Conservation (phyloP, 169 alveolate genomes). For the Eimeria mitis region DNA sequence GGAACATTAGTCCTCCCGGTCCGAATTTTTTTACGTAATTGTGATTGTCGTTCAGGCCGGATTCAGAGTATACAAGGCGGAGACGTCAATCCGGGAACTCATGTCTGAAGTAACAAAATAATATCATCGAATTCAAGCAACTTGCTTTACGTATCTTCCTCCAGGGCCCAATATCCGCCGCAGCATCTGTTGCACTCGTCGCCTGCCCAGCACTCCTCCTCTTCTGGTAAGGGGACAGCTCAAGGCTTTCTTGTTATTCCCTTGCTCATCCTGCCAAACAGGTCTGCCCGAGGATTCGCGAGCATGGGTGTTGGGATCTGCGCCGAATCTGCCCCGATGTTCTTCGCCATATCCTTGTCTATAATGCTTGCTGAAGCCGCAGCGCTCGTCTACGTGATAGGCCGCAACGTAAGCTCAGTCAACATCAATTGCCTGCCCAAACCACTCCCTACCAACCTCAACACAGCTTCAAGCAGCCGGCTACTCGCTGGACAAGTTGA, state of each 20-base stretch:
- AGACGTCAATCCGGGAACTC: slow-evolving; percentile 49
- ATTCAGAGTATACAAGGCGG: slow-evolving; percentile 72
- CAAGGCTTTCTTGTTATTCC: neutral
- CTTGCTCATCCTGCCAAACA: neutral
- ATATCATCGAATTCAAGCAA: neutral
- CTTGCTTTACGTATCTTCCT: neutral
- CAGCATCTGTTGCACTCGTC: slow-evolving; percentile 56
- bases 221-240: slow-evolving; percentile 9
- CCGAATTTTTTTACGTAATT: neutral
- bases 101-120: slow-evolving; percentile 37
- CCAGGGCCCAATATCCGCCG: slow-evolving; percentile 39
- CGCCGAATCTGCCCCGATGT: slow-evolving; percentile 65
- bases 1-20: neutral
- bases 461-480: slow-evolving; percentile 63
- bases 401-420: slow-evolving; percentile 25
- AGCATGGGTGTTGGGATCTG: slow-evolving; percentile 68
- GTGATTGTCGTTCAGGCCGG: slow-evolving; percentile 23
- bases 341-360: slow-evolving; percentile 58
- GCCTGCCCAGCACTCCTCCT: slow-evolving; percentile 57
- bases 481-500: slow-evolving; percentile 45
- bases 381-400: slow-evolving; percentile 4
- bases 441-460: neutral
- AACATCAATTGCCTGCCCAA: neutral
- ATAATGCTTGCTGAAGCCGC: slow-evolving; percentile 65
- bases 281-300: slow-evolving; percentile 76